Conservation (phyloP, 352 stramenopile genomes). For the Phytophthora citrophthora region DNA sequence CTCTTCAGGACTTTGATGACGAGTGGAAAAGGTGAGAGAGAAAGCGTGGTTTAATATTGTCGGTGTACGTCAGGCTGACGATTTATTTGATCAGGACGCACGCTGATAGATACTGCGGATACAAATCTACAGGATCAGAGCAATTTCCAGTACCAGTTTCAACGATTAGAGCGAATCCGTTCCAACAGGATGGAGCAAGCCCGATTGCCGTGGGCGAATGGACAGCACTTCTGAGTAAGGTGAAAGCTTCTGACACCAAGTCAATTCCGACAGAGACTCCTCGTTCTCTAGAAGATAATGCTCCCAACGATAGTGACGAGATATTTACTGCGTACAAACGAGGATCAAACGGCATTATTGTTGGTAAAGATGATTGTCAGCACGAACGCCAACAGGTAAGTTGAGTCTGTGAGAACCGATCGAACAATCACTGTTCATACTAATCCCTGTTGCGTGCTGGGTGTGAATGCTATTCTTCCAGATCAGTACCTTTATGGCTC, state of each 20-base stretch:
- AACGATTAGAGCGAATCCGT: constrained; percentile 32
- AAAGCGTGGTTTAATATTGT: not conserved
- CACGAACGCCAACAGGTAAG: constrained; percentile 35
- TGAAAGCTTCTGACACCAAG: constrained; percentile 36
- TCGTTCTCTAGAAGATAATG: constrained; percentile 4
- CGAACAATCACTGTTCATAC: not conserved
- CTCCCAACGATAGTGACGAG: constrained; percentile 4
- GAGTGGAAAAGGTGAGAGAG: constrained; percentile 49
- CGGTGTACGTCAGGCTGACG: not conserved
- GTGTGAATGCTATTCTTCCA: constrained; percentile 20
- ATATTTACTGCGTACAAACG: constrained; percentile 32
- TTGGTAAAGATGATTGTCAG: constrained; percentile 21
- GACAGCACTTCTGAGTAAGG: constrained; percentile 26
- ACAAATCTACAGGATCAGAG: constrained; percentile 4
- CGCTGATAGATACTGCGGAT: constrained; percentile 21
- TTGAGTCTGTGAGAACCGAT: not conserved
- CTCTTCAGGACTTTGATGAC: constrained; percentile 61
- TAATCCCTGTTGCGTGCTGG: constrained; percentile 4
- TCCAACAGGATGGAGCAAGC: constrained; percentile 19
- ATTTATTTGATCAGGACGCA: constrained; percentile 31
- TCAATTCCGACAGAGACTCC: constrained; percentile 1
- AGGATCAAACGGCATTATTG: constrained; percentile 43
- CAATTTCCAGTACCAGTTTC: constrained; percentile 3
- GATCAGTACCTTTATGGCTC: constrained; percentile 39
- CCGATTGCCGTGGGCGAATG: constrained; percentile 14